Conservation (phyloP, 2,329 filamentous ascomycete genomes). For the Cladosporium sp. region DNA sequence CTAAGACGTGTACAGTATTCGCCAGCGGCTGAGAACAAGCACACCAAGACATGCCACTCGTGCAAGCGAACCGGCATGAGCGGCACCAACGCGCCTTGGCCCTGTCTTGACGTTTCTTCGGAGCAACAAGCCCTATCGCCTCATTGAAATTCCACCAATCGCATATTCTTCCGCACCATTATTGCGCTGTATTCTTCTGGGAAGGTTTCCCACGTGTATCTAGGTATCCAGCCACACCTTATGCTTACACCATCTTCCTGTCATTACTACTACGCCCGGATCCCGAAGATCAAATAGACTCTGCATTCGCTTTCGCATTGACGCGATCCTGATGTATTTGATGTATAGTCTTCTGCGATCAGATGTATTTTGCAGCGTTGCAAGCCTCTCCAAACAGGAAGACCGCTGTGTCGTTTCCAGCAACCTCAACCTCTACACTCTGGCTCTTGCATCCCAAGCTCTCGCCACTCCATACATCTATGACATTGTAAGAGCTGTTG, state of each 20-base stretch:
- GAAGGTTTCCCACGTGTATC: not conserved
- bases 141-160: slow-evolving; percentile 1
- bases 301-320: not conserved
- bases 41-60: slow-evolving; percentile 5
- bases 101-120: not conserved
- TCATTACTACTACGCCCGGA: too few relatives aligned
- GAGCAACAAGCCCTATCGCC: not conserved
- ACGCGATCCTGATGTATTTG: not conserved
- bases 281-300: too few relatives aligned
- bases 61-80: not conserved
- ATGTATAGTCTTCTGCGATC: not conserved
- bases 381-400: slow-evolving; percentile 12
- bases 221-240: not conserved
- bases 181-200: not conserved
- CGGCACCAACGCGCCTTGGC: slow-evolving; percentile 1
- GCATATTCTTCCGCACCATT: not conserved
- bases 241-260: too few relatives aligned
- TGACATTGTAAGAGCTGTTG: slow-evolving; percentile 35
- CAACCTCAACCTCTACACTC: slow-evolving; percentile 22
- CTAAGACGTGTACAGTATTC: too few relatives aligned
- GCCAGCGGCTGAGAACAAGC: not conserved
- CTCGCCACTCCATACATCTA: slow-evolving; percentile 46
- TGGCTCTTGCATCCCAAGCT: slow-evolving; percentile 26
- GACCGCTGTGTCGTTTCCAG: slow-evolving; percentile 19
- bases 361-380: too few relatives aligned